phyloP scores from a whole-genome alignment of 2,329 filamentous ascomycete species.

The Aphanocladium album region DNA sequence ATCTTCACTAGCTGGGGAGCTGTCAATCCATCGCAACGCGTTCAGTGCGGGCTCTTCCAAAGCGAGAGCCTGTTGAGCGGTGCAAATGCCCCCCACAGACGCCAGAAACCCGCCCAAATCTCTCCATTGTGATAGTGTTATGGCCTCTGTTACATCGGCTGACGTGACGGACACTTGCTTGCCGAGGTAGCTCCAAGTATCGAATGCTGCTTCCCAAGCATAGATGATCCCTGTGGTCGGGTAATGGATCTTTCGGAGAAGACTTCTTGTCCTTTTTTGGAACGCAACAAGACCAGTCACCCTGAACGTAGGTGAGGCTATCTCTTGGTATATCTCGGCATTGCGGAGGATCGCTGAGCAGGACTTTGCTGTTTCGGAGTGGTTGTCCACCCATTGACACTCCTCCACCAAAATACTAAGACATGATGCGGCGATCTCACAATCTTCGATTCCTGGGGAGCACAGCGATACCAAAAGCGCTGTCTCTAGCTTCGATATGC shows the following conservation, averaged over 20 bases:
- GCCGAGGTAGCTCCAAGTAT: slow-evolving; percentile 59
- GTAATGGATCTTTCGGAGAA: slow-evolving; percentile 55
- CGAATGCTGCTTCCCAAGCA: slow-evolving; percentile 63
- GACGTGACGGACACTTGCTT: slow-evolving; percentile 55
- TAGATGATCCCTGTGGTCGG: slow-evolving; percentile 62
- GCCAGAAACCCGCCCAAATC: slow-evolving; percentile 66
- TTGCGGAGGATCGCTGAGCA: slow-evolving; percentile 54
- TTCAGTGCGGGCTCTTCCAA: slow-evolving; percentile 54
- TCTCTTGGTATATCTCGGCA: slow-evolving; percentile 54
- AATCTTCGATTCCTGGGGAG: slow-evolving; percentile 60
- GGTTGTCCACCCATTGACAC: slow-evolving; percentile 48
- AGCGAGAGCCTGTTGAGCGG: slow-evolving; percentile 51
- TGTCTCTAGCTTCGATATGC: slow-evolving; percentile 55
- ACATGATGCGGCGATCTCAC: slow-evolving; percentile 58
- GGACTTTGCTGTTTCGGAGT: slow-evolving; percentile 45
- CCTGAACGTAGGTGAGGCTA: slow-evolving; percentile 58
- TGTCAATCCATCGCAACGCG: slow-evolving; percentile 61
- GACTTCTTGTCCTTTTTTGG: slow-evolving; percentile 58
- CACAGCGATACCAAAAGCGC: slow-evolving; percentile 59
- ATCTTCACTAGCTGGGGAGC: slow-evolving; percentile 50
- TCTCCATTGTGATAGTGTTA: slow-evolving; percentile 57
- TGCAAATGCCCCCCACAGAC: slow-evolving; percentile 61
- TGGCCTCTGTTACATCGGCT: slow-evolving; percentile 49
- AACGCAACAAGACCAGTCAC: slow-evolving; percentile 67
- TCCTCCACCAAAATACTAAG: slow-evolving; percentile 60